phyloP scores from a whole-genome alignment of 352 stramenopile species.

The Globisporangium rhizosaccharum region DNA sequence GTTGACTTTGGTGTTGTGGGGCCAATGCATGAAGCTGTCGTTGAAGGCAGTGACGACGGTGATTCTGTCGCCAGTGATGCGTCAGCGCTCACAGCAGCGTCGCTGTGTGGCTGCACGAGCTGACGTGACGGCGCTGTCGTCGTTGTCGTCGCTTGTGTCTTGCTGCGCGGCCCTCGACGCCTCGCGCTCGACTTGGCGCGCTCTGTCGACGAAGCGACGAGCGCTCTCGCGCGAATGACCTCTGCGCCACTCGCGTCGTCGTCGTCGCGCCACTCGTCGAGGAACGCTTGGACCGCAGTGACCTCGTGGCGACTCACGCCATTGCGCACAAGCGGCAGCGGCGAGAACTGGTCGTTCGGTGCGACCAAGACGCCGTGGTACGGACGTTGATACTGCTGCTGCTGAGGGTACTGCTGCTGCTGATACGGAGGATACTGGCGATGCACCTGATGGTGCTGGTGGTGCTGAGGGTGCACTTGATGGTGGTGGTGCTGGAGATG shows the following conservation, averaged over 20 bases:
- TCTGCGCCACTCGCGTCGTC: not conserved
- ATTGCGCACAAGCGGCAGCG: not conserved
- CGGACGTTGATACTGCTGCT: too few species aligned
- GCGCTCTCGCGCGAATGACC: not conserved
- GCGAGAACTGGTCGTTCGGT: not conserved
- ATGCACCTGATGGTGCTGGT: not conserved
- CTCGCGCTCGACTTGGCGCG: not conserved
- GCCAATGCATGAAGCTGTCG: too few species aligned
- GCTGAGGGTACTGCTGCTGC: too few species aligned
- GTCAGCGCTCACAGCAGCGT: too few species aligned
- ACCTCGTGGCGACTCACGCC: not conserved
- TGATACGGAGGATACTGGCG: not conserved
- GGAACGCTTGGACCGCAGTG: conserved; percentile 5
- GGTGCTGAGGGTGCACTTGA: not conserved
- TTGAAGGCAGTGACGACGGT: too few species aligned
- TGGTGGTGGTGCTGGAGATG: not conserved
- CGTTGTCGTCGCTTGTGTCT: too few species aligned
- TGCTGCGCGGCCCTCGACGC: too few species aligned
- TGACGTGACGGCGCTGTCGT: too few species aligned
- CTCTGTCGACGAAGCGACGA: not conserved
- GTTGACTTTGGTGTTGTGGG: not conserved
- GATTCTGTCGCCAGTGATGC: too few species aligned
- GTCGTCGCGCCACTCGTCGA: conserved; percentile 8
- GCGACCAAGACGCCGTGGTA: not conserved
- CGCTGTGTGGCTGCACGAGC: too few species aligned